A percentile compares a stretch with the other conserved stretches of the same genome.
These are phyloP conservation scores for Pestalotiopsis sp. DNA, from an alignment of 2,329 filamentous ascomycete species.

Conservation along the genomic window DNA sequence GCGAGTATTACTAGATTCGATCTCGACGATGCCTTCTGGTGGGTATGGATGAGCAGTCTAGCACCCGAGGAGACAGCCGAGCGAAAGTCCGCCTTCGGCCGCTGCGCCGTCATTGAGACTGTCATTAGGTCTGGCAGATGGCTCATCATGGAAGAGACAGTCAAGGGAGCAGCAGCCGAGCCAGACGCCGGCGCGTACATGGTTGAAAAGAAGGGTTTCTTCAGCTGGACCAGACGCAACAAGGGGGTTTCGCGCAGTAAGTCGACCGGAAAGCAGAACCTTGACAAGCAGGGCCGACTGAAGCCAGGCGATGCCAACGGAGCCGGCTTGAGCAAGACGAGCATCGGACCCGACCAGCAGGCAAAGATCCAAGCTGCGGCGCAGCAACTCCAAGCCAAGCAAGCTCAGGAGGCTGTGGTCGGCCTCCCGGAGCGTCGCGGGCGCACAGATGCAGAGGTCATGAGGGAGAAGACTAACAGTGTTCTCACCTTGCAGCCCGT, in stretches of 20 bases:
- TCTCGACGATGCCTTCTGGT: constrained; percentile 97
- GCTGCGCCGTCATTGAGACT: constrained; percentile 92
- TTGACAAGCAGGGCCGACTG: constrained; percentile 46
- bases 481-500: constrained; percentile 85
- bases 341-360: constrained; percentile 87
- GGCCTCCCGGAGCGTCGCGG: constrained; percentile 50
- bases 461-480: constrained; percentile 80
- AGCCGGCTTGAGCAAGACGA: constrained; percentile 70
- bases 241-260: constrained; percentile 68
- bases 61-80: constrained; percentile 84
- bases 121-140: constrained; percentile 79
- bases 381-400: constrained; percentile 75
- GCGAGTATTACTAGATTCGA: constrained; percentile 87
- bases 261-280: constrained; percentile 65
- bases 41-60: constrained; percentile 98
- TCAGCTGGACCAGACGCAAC: constrained; percentile 79
- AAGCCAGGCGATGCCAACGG: constrained; percentile 43
- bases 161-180: constrained; percentile 88
- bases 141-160: constrained; percentile 95
- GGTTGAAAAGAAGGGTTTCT: constrained; percentile 93
- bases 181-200: constrained; percentile 87
- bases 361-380: constrained; percentile 92
- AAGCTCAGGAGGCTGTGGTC: constrained; percentile 59
- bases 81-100: constrained; percentile 90
- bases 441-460: constrained; percentile 58